These are phyloP conservation scores for Kodamaea leandrae DNA, from an alignment of 805 yeast species.

Conservation along the genomic window DNA sequence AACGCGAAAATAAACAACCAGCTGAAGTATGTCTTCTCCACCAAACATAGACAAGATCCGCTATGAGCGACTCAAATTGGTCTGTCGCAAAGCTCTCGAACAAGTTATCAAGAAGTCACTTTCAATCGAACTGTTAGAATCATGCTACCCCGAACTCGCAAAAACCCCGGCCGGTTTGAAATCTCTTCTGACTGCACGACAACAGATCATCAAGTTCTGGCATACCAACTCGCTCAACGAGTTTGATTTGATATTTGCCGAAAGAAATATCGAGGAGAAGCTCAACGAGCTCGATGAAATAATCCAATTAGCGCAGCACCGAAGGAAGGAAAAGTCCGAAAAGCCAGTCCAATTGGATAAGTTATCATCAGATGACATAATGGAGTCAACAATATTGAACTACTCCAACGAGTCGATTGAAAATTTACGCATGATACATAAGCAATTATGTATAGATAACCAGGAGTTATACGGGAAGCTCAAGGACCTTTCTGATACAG, in stretches of 20 bases:
- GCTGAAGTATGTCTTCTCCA: slow-evolving; percentile 4
- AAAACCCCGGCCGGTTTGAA: slow-evolving; percentile 44
- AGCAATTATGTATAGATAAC: slow-evolving; percentile 38
- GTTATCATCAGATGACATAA: slow-evolving; percentile 30
- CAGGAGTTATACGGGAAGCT: slow-evolving; percentile 25
- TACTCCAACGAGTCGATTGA: slow-evolving; percentile 23
- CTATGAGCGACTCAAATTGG: slow-evolving; percentile 47
- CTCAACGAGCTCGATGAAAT: slow-evolving; percentile 49
- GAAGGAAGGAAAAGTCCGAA: slow-evolving; percentile 17
- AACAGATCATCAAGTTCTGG: slow-evolving; percentile 55
- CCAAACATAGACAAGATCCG: slow-evolving; percentile 33
- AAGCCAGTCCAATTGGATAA: slow-evolving; percentile 22
- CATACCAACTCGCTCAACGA: slow-evolving; percentile 47
- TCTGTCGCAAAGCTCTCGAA: slow-evolving; percentile 52
- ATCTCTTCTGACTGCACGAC: slow-evolving; percentile 46
- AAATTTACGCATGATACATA: slow-evolving; percentile 32
- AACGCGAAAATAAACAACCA: neutral
- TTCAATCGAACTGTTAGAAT: slow-evolving; percentile 47
- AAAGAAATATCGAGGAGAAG: slow-evolving; percentile 42
- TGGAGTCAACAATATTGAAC: slow-evolving; percentile 27
- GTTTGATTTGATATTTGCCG: slow-evolving; percentile 52
- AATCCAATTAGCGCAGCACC: slow-evolving; percentile 38
- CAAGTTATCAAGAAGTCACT: slow-evolving; percentile 50
- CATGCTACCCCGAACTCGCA: slow-evolving; percentile 56
- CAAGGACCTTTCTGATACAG: slow-evolving; percentile 18